Evolutionary conservation across 257 asterid genomes (phyloP).

Genomic region (Nicotiana noctiflora): DNA sequence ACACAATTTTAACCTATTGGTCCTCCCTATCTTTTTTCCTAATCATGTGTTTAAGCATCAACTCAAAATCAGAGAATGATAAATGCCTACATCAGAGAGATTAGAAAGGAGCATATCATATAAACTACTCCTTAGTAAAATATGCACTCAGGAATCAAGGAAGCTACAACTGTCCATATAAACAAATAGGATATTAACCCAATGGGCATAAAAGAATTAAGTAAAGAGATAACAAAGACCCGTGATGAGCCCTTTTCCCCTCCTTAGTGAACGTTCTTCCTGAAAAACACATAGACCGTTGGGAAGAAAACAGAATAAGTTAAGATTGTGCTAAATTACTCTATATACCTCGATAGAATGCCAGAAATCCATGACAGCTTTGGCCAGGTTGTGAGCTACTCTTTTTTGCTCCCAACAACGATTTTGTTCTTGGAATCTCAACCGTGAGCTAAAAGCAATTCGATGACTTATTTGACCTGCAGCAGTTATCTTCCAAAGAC

Average conservation of each 20-base stretch:
- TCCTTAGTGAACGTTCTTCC: neutral
- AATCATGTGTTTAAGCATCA: neutral
- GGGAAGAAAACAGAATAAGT: neutral
- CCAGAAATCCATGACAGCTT: constrained; percentile 81
- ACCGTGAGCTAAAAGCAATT: constrained; percentile 46
- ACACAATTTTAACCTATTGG: neutral
- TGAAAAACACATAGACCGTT: neutral
- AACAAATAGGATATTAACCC: neutral
- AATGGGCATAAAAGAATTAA: neutral
- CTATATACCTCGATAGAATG: constrained; percentile 51
- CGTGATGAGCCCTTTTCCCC: neutral
- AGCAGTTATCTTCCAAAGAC: constrained; percentile 78
- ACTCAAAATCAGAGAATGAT: neutral
- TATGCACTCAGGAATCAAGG: neutral
- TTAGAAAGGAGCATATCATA: neutral
- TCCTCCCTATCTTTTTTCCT: neutral
- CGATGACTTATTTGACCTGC: constrained; percentile 54
- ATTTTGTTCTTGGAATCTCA: constrained; percentile 40
- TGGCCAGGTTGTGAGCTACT: constrained; percentile 62
- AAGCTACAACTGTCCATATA: neutral
- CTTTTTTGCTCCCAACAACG: constrained; percentile 44
- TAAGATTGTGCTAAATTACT: neutral
- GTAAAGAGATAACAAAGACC: neutral
- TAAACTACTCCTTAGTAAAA: neutral
- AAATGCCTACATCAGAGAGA: neutral